These are phyloP conservation scores for Parastagonospora nodorum DNA, from an alignment of 2,329 filamentous ascomycete species.

Conservation along the genomic window DNA sequence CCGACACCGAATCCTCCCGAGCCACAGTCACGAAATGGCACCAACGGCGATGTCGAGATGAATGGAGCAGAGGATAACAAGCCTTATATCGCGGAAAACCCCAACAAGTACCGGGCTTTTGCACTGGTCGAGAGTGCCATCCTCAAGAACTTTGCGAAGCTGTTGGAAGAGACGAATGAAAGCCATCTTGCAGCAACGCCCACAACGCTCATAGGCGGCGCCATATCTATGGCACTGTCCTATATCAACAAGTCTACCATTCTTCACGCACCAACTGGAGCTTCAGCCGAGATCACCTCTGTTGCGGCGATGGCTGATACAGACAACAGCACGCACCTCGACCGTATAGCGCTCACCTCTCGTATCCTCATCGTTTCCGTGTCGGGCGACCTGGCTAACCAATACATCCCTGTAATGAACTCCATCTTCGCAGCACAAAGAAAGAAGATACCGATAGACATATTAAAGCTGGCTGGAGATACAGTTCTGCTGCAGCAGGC, in stretches of 20 bases:
- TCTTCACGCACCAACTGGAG: constrained; percentile 43
- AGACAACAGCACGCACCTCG: constrained; percentile 37
- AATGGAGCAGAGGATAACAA: constrained; percentile 28
- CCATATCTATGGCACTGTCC: constrained; percentile 83
- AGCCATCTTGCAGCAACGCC: constrained; percentile 68
- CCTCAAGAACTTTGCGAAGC: constrained; percentile 71
- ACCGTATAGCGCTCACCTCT: constrained; percentile 64
- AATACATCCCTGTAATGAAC: constrained; percentile 99
- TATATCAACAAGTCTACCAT: constrained; percentile 86
- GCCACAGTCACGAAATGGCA: constrained; percentile 17
- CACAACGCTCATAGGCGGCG: constrained; percentile 88
- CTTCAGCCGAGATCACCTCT: constrained; percentile 50
- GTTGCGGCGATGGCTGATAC: constrained; percentile 53
- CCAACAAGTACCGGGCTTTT: constrained; percentile 95
- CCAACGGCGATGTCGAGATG: constrained; percentile 34
- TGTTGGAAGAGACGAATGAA: constrained; percentile 71
- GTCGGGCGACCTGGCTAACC: constrained; percentile 80
- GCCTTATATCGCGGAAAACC: constrained; percentile 49
- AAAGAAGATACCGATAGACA: constrained; percentile 86
- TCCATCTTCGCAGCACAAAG: constrained; percentile 93
- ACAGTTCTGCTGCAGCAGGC: constrained; percentile 96
- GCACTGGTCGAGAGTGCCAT: constrained; percentile 83
- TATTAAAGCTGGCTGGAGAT: constrained; percentile 81
- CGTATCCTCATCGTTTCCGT: constrained; percentile 91
- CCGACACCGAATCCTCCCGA: constrained; percentile 57